Conservation (phyloP, 257 asterid species). For the Thymus mandschuricus region DNA sequence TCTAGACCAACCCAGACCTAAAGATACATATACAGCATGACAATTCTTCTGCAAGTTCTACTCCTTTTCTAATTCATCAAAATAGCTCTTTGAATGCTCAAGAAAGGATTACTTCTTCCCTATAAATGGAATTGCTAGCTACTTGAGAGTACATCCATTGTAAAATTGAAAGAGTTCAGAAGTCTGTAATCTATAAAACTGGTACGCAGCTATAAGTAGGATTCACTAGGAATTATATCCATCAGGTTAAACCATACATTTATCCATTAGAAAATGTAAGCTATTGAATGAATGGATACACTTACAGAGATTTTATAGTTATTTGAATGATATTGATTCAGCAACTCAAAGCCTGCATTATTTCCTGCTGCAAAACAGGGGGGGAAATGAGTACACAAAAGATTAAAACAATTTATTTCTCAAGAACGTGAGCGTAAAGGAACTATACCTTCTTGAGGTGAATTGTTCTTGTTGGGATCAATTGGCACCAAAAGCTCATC, state of each 20-base stretch:
- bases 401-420: conserved; percentile 20
- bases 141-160: conserved; percentile 2
- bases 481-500: conserved; percentile 84
- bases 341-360: conserved; percentile 46
- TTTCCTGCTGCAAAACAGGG: conserved; percentile 48
- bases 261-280: background rate
- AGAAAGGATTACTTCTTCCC: background rate
- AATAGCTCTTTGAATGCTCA: conserved; percentile 6
- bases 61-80: conserved; percentile 12
- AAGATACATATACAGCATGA: background rate
- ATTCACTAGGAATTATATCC: background rate
- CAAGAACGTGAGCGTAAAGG: conserved; percentile 9
- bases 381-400: conserved; percentile 22
- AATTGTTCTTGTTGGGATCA: conserved; percentile 53
- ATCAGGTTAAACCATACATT: background rate
- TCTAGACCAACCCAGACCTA: conserved; percentile 19
- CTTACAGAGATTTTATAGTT: conserved; percentile 58
- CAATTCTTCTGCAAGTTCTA: background rate
- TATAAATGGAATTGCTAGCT: background rate
- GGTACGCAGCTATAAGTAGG: conserved; percentile 17
- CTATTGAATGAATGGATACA: conserved; percentile 10
- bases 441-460: conserved; percentile 63
- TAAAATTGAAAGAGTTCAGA: background rate
- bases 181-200: conserved; percentile 9
- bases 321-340: conserved; percentile 48